These are phyloP conservation scores for Geoglossum glabrum DNA, from an alignment of 495 filamentous ascomycete genomes.

Conservation along the genomic window DNA sequence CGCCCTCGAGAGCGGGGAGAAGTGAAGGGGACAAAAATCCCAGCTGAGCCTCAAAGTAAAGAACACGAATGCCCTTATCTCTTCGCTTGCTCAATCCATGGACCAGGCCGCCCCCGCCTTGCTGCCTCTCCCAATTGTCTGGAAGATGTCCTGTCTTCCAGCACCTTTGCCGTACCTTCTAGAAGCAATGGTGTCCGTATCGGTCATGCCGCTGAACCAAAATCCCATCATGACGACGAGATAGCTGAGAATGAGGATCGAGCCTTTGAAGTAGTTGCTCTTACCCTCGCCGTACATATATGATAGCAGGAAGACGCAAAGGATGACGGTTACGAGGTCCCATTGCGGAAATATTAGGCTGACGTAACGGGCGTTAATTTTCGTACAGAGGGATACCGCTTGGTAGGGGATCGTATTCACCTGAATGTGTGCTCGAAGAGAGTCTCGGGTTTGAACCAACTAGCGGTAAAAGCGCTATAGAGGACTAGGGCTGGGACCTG, in stretches of 20 bases:
- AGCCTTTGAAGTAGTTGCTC: slow-evolving; percentile 85
- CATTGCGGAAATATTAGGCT: slow-evolving; percentile 94
- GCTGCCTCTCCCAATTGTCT: neutral
- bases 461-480: slow-evolving; percentile 47
- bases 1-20: too few species aligned
- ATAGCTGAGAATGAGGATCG: slow-evolving; percentile 84
- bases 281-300: slow-evolving; percentile 99
- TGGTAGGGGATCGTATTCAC: slow-evolving; percentile 19
- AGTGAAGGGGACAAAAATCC: too few species aligned
- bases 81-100: neutral
- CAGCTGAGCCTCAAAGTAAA: too few species aligned
- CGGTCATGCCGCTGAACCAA: slow-evolving; percentile 63
- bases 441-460: slow-evolving; percentile 31
- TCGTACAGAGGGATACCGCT: neutral
- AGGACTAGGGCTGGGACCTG: slow-evolving; percentile 87
- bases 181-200: slow-evolving; percentile 34
- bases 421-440: slow-evolving; percentile 63
- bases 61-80: too few species aligned
- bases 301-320: slow-evolving; percentile 91
- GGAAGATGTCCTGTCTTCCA: neutral
- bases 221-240: slow-evolving; percentile 83
- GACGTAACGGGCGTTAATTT: slow-evolving; percentile 5
- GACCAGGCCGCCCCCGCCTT: neutral
- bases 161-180: slow-evolving; percentile 33
- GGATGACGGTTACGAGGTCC: slow-evolving; percentile 95